Percentiles rank a stretch among this genome's conserved stretches.
Conservation (phyloP, 164 flowering plant species). For the Nymphaea colorata region DNA sequence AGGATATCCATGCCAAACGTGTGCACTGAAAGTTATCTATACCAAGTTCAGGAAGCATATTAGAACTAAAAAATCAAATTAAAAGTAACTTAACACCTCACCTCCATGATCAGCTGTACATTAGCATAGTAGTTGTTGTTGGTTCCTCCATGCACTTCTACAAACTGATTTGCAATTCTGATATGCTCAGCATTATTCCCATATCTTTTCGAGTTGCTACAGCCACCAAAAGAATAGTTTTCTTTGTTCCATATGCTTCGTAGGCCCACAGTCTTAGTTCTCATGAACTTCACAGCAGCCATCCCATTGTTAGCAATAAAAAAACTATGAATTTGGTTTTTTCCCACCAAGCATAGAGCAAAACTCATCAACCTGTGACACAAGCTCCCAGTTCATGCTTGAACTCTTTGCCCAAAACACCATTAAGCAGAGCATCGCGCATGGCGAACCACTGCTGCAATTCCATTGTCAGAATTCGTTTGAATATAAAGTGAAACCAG, state of each 20-base stretch:
- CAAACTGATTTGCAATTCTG: conserved; percentile 96
- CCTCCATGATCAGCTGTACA: conserved; percentile 99
- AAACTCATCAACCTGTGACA: conserved; percentile 59
- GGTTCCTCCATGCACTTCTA: conserved; percentile 99
- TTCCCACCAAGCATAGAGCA: conserved; percentile 84
- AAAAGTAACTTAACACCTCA: conserved; percentile 12
- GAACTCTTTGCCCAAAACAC: conserved; percentile 36
- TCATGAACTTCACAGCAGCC: conserved; percentile 99
- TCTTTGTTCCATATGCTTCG: conserved; percentile 94
- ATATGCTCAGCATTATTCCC: conserved; percentile 99
- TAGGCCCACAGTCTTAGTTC: conserved; percentile 96
- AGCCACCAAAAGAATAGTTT: conserved; percentile 86
- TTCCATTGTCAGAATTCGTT: conserved; percentile 9
- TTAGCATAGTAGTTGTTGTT: conserved; percentile 98
- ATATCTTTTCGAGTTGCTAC: conserved; percentile 99
- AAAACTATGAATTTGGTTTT: conserved; percentile 80
- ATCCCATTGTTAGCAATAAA: conserved; percentile 98
- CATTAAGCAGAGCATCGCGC: conserved; percentile 38
- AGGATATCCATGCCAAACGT: no score
- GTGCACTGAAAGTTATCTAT: not conserved
- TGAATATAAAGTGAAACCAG: not conserved
- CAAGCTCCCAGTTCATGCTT: conserved; percentile 31
- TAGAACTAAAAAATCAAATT: not conserved
- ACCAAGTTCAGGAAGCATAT: not conserved
- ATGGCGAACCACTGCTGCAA: conserved; percentile 26